Evolutionary conservation across 2,329 filamentous ascomycete genomes (phyloP).

Genomic region (Fusarium sp.): DNA sequence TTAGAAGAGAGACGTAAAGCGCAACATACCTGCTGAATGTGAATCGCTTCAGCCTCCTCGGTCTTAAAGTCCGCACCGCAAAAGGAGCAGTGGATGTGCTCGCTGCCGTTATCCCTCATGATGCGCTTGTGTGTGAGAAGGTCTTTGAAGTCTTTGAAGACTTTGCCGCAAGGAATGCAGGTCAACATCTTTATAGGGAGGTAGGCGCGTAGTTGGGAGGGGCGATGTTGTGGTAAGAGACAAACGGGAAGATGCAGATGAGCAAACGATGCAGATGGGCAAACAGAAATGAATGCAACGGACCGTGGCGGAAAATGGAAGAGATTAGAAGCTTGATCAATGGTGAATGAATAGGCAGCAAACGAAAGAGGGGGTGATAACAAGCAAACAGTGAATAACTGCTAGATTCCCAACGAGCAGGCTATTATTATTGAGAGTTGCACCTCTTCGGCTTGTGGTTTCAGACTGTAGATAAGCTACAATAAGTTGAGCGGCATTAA

Average conservation of each 20-base stretch:
- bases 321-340: not conserved
- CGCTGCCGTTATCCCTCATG: slow-evolving; percentile 39
- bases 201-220: not conserved
- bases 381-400: not conserved
- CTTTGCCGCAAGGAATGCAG: slow-evolving; percentile 40
- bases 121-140: slow-evolving; percentile 48
- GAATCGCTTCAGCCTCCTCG: slow-evolving; percentile 46
- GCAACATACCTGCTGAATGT: slow-evolving; percentile 52
- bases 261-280: not conserved
- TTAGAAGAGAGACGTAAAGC: not conserved
- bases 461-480: too few species aligned
- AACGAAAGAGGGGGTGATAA: not conserved
- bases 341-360: not conserved
- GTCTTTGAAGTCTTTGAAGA: slow-evolving; percentile 42
- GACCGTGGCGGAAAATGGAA: not conserved
- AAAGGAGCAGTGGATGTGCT: slow-evolving; percentile 53
- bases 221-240: not conserved
- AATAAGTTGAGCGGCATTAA: too few species aligned
- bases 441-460: too few species aligned
- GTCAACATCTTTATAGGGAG: slow-evolving; percentile 33
- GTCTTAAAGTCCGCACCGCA: slow-evolving; percentile 54
- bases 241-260: not conserved
- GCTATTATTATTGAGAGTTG: too few species aligned
- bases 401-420: accelerated
- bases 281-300: not conserved